Percentiles rank a stretch among this genome's conserved stretches.
phyloP scores from a whole-genome alignment of 225 moss, liverwort and hornwort genomes.

The Neckera pumila region DNA sequence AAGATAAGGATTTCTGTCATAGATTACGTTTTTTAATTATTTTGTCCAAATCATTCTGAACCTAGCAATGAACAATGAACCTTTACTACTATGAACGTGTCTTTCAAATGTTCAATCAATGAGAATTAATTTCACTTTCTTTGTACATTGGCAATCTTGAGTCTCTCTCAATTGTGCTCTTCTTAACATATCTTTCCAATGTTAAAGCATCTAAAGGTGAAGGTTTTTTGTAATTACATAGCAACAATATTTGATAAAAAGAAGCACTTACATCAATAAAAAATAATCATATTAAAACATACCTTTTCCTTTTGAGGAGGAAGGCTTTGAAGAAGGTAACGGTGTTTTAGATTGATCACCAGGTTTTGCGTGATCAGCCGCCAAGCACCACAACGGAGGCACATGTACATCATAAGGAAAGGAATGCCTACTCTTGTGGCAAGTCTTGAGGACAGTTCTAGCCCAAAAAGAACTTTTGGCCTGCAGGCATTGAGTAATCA shows the following conservation, averaged over 20 bases:
- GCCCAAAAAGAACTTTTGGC: neutral
- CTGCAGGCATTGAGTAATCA: neutral
- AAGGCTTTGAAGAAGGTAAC: neutral
- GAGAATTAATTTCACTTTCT: neutral
- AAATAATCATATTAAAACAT: neutral
- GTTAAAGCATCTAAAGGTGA: neutral
- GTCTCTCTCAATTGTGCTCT: neutral
- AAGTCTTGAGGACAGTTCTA: neutral
- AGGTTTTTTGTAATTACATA: neutral
- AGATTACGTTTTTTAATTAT: neutral
- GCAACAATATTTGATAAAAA: neutral
- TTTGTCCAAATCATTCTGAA: no score
- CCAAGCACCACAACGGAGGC: neutral
- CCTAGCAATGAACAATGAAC: neutral
- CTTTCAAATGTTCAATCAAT: neutral
- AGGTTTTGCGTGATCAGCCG: neutral
- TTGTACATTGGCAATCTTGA: neutral
- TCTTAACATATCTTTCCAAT: neutral
- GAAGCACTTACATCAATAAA: neutral
- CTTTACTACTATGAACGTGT: neutral
- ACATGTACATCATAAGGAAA: neutral
- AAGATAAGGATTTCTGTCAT: accelerated
- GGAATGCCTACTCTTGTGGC: neutral
- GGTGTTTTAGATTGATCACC: neutral
- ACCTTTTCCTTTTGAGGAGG: neutral